Percentiles rank a stretch among this genome's conserved stretches.
phyloP scores from a whole-genome alignment of 1,284 basidiomycete genomes.

The Apiotrichum laibachii region DNA sequence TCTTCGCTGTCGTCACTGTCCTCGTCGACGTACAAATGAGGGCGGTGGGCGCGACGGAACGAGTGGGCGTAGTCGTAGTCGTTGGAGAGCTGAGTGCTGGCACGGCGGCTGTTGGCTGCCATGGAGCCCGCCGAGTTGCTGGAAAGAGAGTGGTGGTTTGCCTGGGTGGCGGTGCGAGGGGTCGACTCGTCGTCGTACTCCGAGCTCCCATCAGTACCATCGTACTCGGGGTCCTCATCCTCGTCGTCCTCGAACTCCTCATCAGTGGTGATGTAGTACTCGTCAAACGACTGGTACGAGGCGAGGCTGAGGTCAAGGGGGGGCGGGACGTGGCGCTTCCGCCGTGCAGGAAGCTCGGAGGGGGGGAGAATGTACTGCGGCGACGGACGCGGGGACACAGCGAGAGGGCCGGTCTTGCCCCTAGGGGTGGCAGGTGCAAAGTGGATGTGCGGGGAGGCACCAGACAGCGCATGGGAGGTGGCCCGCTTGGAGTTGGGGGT shows the following conservation, averaged over 20 bases:
- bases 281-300: not conserved
- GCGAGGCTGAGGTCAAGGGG: not conserved
- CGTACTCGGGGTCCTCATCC: too few species aligned
- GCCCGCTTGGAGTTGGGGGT: not conserved
- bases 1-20: not conserved
- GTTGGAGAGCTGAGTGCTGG: too few species aligned
- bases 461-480: not conserved
- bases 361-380: constrained; percentile 1
- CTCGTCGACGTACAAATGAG: not conserved
- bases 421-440: not conserved
- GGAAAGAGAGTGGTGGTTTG: too few species aligned
- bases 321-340: not conserved
- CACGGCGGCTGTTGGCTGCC: too few species aligned
- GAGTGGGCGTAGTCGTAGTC: not conserved
- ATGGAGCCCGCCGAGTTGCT: too few species aligned
- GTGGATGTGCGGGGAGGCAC: not conserved
- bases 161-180: too few species aligned
- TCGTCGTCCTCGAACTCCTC: too few species aligned
- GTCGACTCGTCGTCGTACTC: too few species aligned
- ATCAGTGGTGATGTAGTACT: not conserved
- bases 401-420: not conserved
- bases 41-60: not conserved
- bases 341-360: not conserved
- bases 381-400: not conserved
- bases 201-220: too few species aligned